Conservation (phyloP, 805 yeast genomes). For the Candida nemodendra region DNA sequence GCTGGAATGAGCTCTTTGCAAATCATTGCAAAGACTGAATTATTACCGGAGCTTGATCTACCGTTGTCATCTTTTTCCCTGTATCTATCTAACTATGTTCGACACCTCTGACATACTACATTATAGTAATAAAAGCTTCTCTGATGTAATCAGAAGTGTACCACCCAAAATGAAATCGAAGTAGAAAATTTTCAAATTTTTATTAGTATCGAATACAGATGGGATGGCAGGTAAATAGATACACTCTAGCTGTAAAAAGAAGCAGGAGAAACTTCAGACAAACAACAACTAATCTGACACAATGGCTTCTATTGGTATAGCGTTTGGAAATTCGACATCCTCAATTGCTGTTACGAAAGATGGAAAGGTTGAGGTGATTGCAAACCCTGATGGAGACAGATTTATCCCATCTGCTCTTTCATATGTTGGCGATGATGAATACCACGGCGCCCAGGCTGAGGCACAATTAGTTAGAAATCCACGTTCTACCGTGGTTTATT, state of each 20-base stretch:
- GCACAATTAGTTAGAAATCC: conserved; percentile 93
- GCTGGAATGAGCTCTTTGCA: no score
- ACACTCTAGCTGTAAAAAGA: neutral
- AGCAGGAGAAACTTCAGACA: neutral
- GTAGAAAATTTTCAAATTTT: conserved; percentile 1
- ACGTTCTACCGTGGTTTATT: conserved; percentile 78
- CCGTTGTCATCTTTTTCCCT: no score
- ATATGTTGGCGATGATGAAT: conserved; percentile 92
- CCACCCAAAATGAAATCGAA: conserved; percentile 1
- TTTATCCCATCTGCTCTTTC: conserved; percentile 90
- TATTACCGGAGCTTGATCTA: no score
- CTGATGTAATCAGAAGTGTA: conserved; percentile 1
- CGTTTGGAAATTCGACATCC: conserved; percentile 95
- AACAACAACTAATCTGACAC: no score
- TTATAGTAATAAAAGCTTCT: no score
- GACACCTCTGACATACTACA: no score
- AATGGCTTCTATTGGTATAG: conserved; percentile 80
- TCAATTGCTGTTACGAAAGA: conserved; percentile 90
- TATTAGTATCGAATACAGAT: no score
- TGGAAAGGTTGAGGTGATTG: conserved; percentile 94
- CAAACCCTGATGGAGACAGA: conserved; percentile 99
- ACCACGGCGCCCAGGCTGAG: conserved; percentile 94
- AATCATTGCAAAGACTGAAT: no score
- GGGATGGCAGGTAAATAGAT: no score
- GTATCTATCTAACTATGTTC: neutral